Evolutionary conservation across 1,139 yeast genomes (phyloP).

Genomic region (Yamadazyma spencermartinsiae): DNA sequence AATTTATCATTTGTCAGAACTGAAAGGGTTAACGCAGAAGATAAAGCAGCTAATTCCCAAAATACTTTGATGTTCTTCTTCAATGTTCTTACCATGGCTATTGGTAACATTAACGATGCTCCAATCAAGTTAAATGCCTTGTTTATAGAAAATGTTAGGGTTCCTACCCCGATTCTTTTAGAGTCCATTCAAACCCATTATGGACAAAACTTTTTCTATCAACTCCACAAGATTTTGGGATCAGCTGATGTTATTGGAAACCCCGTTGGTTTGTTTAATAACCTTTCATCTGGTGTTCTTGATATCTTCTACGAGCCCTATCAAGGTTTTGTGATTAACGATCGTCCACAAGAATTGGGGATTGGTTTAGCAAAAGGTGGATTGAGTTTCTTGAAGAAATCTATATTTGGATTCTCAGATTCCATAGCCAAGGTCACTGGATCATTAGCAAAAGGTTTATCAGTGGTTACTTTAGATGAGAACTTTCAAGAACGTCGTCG

Average conservation of each 20-base stretch:
- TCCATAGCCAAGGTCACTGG: conserved; percentile 92
- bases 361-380: conserved; percentile 97
- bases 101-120: conserved; percentile 96
- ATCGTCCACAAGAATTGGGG: conserved; percentile 93
- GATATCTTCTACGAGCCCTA: conserved; percentile 98
- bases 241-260: conserved; percentile 96
- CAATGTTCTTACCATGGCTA: conserved; percentile 91
- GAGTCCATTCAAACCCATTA: conserved; percentile 83
- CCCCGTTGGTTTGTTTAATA: conserved; percentile 94
- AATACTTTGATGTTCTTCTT: conserved; percentile 74
- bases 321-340: conserved; percentile 91
- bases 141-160: conserved; percentile 84
- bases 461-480: conserved; percentile 86
- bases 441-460: conserved; percentile 89
- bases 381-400: conserved; percentile 86
- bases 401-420: conserved; percentile 93
- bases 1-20: conserved; percentile 92
- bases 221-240: conserved; percentile 88
- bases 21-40: conserved; percentile 66
- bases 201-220: conserved; percentile 89
- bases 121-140: conserved; percentile 89
- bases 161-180: conserved; percentile 72
- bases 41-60: conserved; percentile 52
- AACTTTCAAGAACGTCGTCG: conserved; percentile 82
- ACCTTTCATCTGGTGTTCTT: conserved; percentile 89